These are phyloP conservation scores for Artemisia argyi DNA, from an alignment of 129 eudicot genomes.

Conservation along the genomic window DNA sequence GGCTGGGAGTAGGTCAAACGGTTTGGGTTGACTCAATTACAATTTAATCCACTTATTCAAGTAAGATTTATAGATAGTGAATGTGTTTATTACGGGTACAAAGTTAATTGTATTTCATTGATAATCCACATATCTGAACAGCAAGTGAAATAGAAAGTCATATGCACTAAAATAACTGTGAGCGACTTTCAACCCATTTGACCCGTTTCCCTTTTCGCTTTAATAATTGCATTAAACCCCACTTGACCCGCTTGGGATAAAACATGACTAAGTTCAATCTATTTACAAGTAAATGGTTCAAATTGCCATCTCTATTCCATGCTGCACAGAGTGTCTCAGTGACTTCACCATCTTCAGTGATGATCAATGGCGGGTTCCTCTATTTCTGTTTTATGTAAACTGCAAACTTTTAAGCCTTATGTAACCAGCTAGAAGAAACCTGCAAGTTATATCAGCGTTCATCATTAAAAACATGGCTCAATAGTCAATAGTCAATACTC, in stretches of 20 bases:
- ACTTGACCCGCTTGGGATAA: not conserved
- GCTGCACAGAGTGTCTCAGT: not conserved
- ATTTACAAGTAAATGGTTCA: not conserved
- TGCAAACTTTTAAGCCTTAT: slow-evolving; percentile 72
- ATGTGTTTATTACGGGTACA: too few relatives aligned
- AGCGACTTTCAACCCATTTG: not conserved
- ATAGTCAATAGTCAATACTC: too few relatives aligned
- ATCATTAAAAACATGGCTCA: not conserved
- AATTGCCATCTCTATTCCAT: not conserved
- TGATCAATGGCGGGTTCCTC: slow-evolving; percentile 67
- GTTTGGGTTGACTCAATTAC: too few relatives aligned
- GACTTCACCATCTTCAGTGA: slow-evolving; percentile 81
- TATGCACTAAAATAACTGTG: not conserved
- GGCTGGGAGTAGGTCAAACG: not conserved
- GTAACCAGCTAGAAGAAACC: slow-evolving; percentile 86
- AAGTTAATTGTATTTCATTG: too few relatives aligned
- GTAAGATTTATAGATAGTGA: too few relatives aligned
- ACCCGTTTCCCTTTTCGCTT: not conserved
- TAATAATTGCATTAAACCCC: not conserved
- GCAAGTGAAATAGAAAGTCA: not conserved
- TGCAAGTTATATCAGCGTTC: slow-evolving; percentile 24
- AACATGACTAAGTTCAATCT: not conserved
- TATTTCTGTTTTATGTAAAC: slow-evolving; percentile 68
- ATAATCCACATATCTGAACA: too few relatives aligned
- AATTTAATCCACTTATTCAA: too few relatives aligned